phyloP scores from a whole-genome alignment of 2,329 filamentous ascomycete species.

The Lecanoromycetidae sp. region DNA sequence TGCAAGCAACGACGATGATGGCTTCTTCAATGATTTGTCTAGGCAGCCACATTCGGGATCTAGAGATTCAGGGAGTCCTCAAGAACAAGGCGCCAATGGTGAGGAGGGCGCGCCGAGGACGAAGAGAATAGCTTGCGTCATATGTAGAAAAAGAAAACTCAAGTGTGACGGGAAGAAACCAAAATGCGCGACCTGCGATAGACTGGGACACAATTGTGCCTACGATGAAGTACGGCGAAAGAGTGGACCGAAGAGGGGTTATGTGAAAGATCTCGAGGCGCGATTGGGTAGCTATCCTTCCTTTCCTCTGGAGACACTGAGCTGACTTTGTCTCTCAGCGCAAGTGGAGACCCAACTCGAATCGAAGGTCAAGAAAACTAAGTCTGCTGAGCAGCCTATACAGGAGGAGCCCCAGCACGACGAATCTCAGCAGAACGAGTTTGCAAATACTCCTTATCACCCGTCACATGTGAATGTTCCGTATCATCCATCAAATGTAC shows the following conservation, averaged over 20 bases:
- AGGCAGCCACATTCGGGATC: slow-evolving; percentile 27
- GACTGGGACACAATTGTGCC: slow-evolving; percentile 74
- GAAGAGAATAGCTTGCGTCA: slow-evolving; percentile 91
- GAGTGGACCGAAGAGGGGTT: slow-evolving; percentile 86
- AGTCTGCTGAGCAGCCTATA: not conserved
- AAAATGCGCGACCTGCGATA: slow-evolving; percentile 75
- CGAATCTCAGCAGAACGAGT: slow-evolving; percentile 1
- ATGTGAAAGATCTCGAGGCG: slow-evolving; percentile 88
- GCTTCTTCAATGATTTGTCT: slow-evolving; percentile 47
- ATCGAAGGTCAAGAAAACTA: slow-evolving; percentile 30
- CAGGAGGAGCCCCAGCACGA: not conserved
- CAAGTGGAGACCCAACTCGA: slow-evolving; percentile 89
- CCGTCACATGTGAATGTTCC: no score
- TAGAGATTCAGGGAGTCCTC: slow-evolving; percentile 24
- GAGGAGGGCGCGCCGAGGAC: slow-evolving; percentile 46
- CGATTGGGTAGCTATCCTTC: slow-evolving; percentile 58
- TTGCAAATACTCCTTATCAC: no score
- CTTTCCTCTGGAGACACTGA: slow-evolving; percentile 14
- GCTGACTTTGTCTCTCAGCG: slow-evolving; percentile 41
- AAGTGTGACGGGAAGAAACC: slow-evolving; percentile 77
- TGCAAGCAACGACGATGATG: slow-evolving; percentile 24
- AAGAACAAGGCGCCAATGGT: slow-evolving; percentile 20
- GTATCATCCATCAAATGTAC: no score
- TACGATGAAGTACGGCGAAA: slow-evolving; percentile 91
- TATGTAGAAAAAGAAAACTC: slow-evolving; percentile 85